A percentile compares a stretch with the other conserved stretches of the same genome.
phyloP scores from a whole-genome alignment of 139 green algal genomes.

The Chlorella sp. region DNA sequence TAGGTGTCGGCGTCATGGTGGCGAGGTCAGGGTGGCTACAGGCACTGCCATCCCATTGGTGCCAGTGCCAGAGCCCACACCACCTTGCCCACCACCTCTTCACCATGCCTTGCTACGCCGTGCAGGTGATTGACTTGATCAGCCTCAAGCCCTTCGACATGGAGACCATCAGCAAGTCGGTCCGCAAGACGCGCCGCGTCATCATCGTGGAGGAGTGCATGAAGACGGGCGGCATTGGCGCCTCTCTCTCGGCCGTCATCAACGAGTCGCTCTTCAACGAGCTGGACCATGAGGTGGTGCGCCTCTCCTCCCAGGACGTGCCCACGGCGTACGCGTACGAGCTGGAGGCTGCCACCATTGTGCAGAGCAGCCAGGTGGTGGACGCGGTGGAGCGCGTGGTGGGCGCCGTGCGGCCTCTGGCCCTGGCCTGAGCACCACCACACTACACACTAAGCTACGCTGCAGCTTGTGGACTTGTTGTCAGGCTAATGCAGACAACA shows the following conservation, averaged over 20 bases:
- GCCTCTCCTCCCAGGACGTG: constrained; percentile 78
- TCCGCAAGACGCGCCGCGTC: constrained; percentile 79
- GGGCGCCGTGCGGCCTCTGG: background rate
- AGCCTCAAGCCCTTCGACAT: constrained; percentile 96
- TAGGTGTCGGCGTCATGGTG: too few relatives aligned
- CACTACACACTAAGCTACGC: too few relatives aligned
- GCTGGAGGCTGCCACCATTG: constrained; percentile 91
- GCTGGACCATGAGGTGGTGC: constrained; percentile 79
- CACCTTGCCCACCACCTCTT: too few relatives aligned
- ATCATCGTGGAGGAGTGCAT: constrained; percentile 98
- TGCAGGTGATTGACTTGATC: constrained; percentile 94
- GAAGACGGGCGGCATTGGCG: constrained; percentile 91
- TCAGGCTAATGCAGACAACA: too few relatives aligned
- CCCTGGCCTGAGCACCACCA: constrained; percentile 1
- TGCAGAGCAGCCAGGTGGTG: constrained; percentile 81
- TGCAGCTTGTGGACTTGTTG: too few relatives aligned
- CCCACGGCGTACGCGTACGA: constrained; percentile 91
- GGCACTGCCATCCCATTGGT: too few relatives aligned
- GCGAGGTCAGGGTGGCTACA: too few relatives aligned
- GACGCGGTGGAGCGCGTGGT: constrained; percentile 36
- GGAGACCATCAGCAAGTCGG: constrained; percentile 81
- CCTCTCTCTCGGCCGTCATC: constrained; percentile 90
- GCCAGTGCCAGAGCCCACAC: too few relatives aligned
- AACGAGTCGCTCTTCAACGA: constrained; percentile 89
- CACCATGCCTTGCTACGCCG: background rate